Percentiles rank a stretch among this genome's conserved stretches.
Conservation (phyloP, 176 grass and related monocot species). For the Bromus sterilis region DNA sequence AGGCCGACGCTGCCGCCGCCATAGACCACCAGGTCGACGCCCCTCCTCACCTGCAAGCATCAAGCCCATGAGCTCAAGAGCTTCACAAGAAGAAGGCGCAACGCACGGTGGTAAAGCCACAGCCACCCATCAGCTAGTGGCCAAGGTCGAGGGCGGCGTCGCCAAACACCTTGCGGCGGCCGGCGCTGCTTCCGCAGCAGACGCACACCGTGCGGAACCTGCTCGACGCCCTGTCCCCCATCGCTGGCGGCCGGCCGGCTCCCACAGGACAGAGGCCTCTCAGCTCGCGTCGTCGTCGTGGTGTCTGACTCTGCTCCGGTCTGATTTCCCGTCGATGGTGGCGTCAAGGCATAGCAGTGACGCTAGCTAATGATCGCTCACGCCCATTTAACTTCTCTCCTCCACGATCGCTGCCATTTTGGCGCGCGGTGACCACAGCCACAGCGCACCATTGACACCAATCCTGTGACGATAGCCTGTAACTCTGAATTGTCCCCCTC, state of each 20-base stretch:
- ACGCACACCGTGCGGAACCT: conserved; percentile 91
- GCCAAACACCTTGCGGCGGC: too few species aligned
- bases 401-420: too few species aligned
- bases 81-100: too few species aligned
- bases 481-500: too few species aligned
- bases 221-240: background rate
- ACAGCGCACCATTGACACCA: too few species aligned
- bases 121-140: conserved; percentile 70
- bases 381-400: too few species aligned
- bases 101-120: background rate
- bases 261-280: too few species aligned
- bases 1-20: conserved; percentile 92
- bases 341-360: background rate
- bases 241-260: background rate
- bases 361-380: background rate
- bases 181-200: conserved; percentile 96
- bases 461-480: too few species aligned
- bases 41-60: conserved; percentile 48
- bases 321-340: too few species aligned
- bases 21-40: conserved; percentile 82
- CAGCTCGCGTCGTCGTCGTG: background rate
- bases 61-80: too few species aligned
- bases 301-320: background rate
- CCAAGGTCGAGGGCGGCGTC: conserved; percentile 90
- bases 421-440: too few species aligned